Percentiles rank a stretch among this genome's conserved stretches.
phyloP scores from a whole-genome alignment of 148 eudicot genomes.

The Drosera capensis region DNA sequence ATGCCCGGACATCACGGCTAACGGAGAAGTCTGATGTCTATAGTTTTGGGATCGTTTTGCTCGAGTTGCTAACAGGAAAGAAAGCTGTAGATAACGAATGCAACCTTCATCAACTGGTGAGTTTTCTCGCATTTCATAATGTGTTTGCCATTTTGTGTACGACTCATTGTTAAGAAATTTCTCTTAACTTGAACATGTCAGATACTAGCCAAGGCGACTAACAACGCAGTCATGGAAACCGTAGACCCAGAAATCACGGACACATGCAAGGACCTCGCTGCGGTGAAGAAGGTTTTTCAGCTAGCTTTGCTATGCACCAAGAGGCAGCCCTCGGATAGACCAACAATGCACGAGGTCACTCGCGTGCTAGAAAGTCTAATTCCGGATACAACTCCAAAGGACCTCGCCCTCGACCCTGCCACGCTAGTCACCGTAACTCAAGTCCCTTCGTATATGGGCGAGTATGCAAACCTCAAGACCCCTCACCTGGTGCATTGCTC shows the following conservation, averaged over 20 bases:
- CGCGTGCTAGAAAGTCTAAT: constrained; percentile 61
- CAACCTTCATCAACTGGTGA: constrained; percentile 91
- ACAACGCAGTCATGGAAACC: constrained; percentile 88
- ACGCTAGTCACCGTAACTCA: constrained; percentile 32
- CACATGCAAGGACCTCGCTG: constrained; percentile 75
- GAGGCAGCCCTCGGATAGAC: constrained; percentile 72
- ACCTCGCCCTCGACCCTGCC: constrained; percentile 6
- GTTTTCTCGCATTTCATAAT: constrained; percentile 5
- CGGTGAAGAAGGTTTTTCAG: constrained; percentile 79
- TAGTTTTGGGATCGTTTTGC: constrained; percentile 84
- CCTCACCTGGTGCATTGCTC: constrained; percentile 82
- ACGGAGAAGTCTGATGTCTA: constrained; percentile 98
- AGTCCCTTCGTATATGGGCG: constrained; percentile 71
- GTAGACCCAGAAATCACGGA: constrained; percentile 59
- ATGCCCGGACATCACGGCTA: constrained; percentile 92
- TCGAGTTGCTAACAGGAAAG: constrained; percentile 85
- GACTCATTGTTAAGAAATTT: neutral
- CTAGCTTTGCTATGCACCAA: constrained; percentile 90
- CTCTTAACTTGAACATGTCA: constrained; percentile 7
- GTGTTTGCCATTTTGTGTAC: neutral
- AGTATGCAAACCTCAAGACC: constrained; percentile 76
- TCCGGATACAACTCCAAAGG: constrained; percentile 29
- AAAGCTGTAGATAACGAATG: constrained; percentile 93
- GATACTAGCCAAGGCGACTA: constrained; percentile 84
- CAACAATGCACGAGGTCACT: constrained; percentile 97